These are phyloP conservation scores for Candida rishiriensis DNA, from an alignment of 805 yeast genomes.

Conservation along the genomic window DNA sequence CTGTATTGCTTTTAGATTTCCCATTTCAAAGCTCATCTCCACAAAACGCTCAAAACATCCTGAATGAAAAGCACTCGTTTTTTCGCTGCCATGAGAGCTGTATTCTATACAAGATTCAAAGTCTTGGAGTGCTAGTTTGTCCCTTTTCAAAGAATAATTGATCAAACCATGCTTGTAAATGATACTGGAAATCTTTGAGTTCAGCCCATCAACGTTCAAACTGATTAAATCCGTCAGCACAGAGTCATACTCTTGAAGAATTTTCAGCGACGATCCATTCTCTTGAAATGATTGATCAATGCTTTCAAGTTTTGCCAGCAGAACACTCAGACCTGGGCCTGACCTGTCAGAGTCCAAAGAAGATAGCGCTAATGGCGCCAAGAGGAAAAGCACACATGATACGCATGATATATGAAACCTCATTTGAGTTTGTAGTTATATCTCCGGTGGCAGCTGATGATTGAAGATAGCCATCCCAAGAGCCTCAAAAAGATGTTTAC, in stretches of 20 bases:
- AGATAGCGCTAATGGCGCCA: no score
- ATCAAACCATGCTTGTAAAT: conserved; percentile 59
- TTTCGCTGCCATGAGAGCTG: conserved; percentile 18
- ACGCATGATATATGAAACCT: no score
- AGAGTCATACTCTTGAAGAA: conserved; percentile 29
- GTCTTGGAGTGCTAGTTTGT: conserved; percentile 46
- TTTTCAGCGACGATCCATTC: conserved; percentile 26
- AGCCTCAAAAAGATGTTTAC: no score
- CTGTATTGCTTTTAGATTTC: conserved; percentile 38
- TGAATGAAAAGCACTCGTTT: conserved; percentile 18
- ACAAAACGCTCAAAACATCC: conserved; percentile 48
- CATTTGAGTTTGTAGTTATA: no score
- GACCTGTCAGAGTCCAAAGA: no score
- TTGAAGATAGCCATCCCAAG: no score
- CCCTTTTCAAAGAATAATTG: conserved; percentile 53
- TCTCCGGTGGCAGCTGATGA: no score
- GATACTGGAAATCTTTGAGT: conserved; percentile 35
- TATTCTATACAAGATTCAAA: conserved; percentile 44
- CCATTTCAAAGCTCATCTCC: conserved; percentile 49
- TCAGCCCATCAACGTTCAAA: conserved; percentile 5
- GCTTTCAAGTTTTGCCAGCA: conserved; percentile 5
- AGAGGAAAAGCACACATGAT: no score
- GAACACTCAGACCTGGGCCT: not conserved
- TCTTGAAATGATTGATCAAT: conserved; percentile 14
- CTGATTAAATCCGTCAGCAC: conserved; percentile 16